phyloP scores from a whole-genome alignment of 345 rosid species.

The rapeseed (Brassica napus) region DNA sequence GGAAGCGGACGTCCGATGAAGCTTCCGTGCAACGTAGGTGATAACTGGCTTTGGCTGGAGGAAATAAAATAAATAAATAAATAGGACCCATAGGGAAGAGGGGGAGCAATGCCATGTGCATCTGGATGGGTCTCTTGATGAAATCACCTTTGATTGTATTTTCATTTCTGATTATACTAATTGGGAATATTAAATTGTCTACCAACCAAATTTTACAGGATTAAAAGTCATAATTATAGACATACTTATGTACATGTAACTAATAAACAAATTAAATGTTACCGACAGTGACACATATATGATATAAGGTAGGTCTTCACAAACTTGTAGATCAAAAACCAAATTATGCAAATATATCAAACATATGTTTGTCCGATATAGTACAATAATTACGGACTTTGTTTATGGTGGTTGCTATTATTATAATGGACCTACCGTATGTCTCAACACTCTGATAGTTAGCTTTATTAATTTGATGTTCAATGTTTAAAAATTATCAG shows the following conservation, averaged over 20 bases:
- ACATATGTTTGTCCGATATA: not conserved
- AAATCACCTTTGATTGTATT: constrained; percentile 38
- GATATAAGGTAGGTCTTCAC: not conserved
- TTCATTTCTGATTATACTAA: not conserved
- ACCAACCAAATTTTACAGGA: constrained; percentile 9
- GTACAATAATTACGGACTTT: not conserved
- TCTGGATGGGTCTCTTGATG: constrained; percentile 57
- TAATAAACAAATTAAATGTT: not conserved
- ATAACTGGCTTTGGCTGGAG: constrained; percentile 36
- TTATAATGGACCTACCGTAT: constrained; percentile 2
- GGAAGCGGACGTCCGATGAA: too few relatives aligned
- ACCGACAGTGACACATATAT: not conserved
- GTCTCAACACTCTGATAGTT: not conserved
- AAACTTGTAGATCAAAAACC: not conserved
- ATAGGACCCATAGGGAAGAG: constrained; percentile 30
- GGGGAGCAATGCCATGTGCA: constrained; percentile 64
- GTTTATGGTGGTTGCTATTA: not conserved
- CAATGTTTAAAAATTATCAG: not conserved
- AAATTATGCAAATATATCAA: not conserved
- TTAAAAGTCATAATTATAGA: constrained; percentile 1
- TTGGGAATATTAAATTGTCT: constrained; percentile 2
- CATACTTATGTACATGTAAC: not conserved
- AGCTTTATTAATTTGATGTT: not conserved
- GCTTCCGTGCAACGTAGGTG: too few relatives aligned
- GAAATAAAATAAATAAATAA: constrained; percentile 31